Base-by-base conservation (phyloP, 1,139 yeast genomes). In the Yamadazyma membranifaciens region DNA sequence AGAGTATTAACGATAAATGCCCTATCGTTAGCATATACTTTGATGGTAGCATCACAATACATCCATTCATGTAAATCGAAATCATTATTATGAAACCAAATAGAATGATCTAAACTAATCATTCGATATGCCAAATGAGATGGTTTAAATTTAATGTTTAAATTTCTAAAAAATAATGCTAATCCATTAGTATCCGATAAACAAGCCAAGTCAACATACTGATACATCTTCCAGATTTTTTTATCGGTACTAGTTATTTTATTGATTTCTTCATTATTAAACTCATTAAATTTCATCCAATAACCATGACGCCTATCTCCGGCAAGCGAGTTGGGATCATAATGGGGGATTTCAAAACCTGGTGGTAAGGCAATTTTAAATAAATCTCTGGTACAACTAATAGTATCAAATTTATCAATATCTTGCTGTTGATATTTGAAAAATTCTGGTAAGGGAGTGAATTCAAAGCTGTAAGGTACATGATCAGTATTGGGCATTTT, bases 81-180 rank as follows among this genome's bases (percentile, higher is more conserved):
- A 38, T 49, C 49, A 27, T 45, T 42, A 34, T 49, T 50, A 34
- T 69, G 75, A 52, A 60, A 63, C 46, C 56, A 65, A n/a, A 69
- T 49, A 9, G 65, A 41, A 45, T 70, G 75, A 48, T 70, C 75
- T 48, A 69, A 57, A 37, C 69, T 63, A 3, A 69, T 73, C 34
- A 71, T 42, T 6, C 55, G 52, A 64, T 63, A 46, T 60, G 67
- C 31, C 37, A 37, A 44, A 33, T 49, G 40, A 22, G 45, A 44
- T 32, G 40, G 35, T 15, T 46, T 49, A 25, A 58, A 43, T 1
- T 62, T 55, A 16, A 59, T 42, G 2, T 71, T 71, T 31, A 63
- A 53, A n/a, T 56, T 42, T 25, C 66, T 45, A 9, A 60, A 54
- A 26, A 63, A 48, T 6, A 64, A 46, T 3, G 58, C 57, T 44